These are phyloP conservation scores for Colletotrichum cereale DNA, from an alignment of 2,329 filamentous ascomycete genomes.

Conservation along the genomic window DNA sequence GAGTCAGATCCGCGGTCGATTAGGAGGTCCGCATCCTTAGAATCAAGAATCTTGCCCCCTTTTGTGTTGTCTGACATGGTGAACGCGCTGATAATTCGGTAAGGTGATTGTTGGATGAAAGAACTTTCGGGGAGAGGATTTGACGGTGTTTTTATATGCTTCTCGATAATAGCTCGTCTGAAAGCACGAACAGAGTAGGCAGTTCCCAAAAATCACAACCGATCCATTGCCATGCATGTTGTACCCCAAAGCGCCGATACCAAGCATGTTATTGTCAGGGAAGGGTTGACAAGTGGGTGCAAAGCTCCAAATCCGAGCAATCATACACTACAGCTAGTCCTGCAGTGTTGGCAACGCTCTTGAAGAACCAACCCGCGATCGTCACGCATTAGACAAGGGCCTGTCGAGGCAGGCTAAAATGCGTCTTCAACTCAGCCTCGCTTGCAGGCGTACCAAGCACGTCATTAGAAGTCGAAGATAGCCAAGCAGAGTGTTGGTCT, in stretches of 20 bases:
- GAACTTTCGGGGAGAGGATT: not conserved
- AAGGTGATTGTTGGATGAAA: not conserved
- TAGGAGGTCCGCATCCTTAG: not conserved
- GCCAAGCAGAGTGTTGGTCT: too few relatives aligned
- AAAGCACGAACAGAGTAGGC: not conserved
- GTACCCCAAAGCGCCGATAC: not conserved
- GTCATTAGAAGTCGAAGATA: too few relatives aligned
- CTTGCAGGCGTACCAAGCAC: too few relatives aligned
- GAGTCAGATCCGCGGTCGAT: not conserved
- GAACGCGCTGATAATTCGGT: not conserved
- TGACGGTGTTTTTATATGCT: not conserved
- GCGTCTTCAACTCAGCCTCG: too few relatives aligned
- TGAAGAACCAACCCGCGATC: too few relatives aligned
- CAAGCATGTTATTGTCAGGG: not conserved
- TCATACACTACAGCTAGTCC: too few relatives aligned
- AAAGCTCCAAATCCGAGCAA: not conserved
- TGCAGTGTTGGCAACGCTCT: too few relatives aligned
- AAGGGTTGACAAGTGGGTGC: not conserved
- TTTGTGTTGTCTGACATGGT: not conserved
- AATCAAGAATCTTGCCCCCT: not conserved
- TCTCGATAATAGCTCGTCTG: not conserved
- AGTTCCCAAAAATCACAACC: not conserved
- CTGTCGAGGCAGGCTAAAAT: too few relatives aligned
- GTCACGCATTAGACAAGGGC: too few relatives aligned
- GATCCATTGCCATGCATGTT: not conserved